These are phyloP conservation scores for Neurospora sp. DNA, from an alignment of 495 filamentous ascomycete genomes.

Conservation along the genomic window DNA sequence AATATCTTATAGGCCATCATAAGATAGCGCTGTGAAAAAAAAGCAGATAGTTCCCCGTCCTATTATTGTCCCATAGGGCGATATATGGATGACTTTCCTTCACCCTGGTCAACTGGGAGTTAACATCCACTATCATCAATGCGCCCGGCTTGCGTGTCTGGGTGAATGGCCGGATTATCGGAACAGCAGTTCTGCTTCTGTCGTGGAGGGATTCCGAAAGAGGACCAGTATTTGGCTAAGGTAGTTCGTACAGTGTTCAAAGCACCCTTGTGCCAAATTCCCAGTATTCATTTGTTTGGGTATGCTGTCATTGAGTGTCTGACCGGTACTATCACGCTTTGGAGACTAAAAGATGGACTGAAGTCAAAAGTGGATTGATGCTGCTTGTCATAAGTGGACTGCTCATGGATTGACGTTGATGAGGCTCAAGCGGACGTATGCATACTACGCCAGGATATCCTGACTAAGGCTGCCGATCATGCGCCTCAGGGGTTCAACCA, in stretches of 20 bases:
- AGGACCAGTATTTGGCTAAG: not conserved
- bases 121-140: not conserved
- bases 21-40: not conserved
- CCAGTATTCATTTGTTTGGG: not conserved
- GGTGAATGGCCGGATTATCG: not conserved
- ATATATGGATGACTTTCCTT: not conserved
- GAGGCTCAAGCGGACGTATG: not conserved
- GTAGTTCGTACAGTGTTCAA: not conserved
- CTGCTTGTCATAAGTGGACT: not conserved
- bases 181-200: not conserved
- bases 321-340: not conserved
- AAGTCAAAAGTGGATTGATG: not conserved
- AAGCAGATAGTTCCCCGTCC: not conserved
- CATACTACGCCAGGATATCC: not conserved
- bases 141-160: not conserved
- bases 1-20: not conserved
- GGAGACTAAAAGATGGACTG: not conserved
- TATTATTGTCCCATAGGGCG: not conserved
- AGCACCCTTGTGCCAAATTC: not conserved
- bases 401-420: not conserved
- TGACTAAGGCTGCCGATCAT: not conserved
- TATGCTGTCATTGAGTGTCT: not conserved
- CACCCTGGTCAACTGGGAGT: not conserved
- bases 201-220: not conserved
- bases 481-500: not conserved